phyloP scores from a whole-genome alignment of 2,329 filamentous ascomycete species.

The Cladosporium sp. region DNA sequence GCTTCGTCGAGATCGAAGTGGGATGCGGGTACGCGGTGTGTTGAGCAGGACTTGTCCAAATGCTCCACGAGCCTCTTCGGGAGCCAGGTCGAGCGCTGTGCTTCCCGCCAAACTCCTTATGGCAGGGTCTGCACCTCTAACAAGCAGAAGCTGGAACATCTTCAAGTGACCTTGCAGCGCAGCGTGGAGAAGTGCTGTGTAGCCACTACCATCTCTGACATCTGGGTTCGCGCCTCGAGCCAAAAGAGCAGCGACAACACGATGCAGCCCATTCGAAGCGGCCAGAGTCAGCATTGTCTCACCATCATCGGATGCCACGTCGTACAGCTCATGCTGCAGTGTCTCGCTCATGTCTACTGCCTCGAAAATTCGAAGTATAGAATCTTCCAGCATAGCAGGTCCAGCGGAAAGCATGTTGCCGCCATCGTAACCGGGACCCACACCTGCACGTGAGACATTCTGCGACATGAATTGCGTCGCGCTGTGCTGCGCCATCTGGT shows the following conservation, averaged over 20 bases:
- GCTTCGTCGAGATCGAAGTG: constrained; percentile 7
- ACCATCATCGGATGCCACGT: constrained; percentile 62
- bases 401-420: constrained; percentile 22
- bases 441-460: constrained; percentile 26
- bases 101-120: constrained; percentile 69
- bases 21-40: constrained; percentile 20
- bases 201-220: constrained; percentile 73
- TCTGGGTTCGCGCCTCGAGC: constrained; percentile 77
- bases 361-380: constrained; percentile 19
- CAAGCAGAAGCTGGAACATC: constrained; percentile 73
- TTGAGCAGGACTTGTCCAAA: constrained; percentile 18
- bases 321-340: constrained; percentile 65
- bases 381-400: constrained; percentile 21
- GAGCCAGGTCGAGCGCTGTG: constrained; percentile 68
- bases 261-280: constrained; percentile 70
- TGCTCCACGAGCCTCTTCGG: constrained; percentile 10
- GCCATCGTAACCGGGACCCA: constrained; percentile 19
- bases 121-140: constrained; percentile 70
- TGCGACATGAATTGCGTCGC: constrained; percentile 30
- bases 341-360: constrained; percentile 73
- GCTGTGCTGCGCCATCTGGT: constrained; percentile 31
- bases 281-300: constrained; percentile 82
- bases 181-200: constrained; percentile 79
- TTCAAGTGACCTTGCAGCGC: constrained; percentile 73
- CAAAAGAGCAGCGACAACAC: constrained; percentile 74